Base-by-base conservation (phyloP, 1,284 basidiomycete species). In the Malassezia caprae region DNA sequence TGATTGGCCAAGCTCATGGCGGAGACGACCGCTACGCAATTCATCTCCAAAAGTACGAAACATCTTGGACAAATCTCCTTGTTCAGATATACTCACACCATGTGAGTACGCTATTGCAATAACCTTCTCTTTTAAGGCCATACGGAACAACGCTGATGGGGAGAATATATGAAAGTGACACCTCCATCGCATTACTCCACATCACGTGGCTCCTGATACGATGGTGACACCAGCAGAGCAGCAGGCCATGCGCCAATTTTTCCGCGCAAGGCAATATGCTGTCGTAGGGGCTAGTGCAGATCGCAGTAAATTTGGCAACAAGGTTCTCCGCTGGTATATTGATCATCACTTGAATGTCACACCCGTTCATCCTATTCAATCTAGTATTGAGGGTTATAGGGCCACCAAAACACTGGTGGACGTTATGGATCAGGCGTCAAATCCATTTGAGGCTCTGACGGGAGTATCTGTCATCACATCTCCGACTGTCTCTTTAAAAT, bases 391-490 rank as follows among this genome's bases (percentile, higher is more conserved):
- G 32, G 53, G 51, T 7, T 27, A 62, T 4, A 44, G 56, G 1
- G 58, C 62, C 0, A 30, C 34, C 10, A 42, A 23, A 24, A 57
- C 58, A 19, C 48, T 61, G 40, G 51, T 44, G 11, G 17, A 51
- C 7, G 51, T 50, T 10, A 42, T 50, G 12, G 53, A 58, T 8
- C 28, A 58, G 13, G 39, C 55, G 4, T 58, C 53, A 11, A 39
- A 56, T 3, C 56, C 63, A 3, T 46, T 43, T 2, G 56, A 64
- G 13, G 42, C 37, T 2, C 37, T 54, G 7, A 53, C 59, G 3
- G 64, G 70, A 13, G 63, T 73, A 17, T 71, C 68, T 17, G 55
- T 73, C 32, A 64, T 73, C 42, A 71, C 72, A 1, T 67, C 70
- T 4, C 72, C 70, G 6, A 56, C 63, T 21, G 42, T 73, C 43